Conservation (phyloP, 257 asterid genomes). For the Nemophila menziesii region DNA sequence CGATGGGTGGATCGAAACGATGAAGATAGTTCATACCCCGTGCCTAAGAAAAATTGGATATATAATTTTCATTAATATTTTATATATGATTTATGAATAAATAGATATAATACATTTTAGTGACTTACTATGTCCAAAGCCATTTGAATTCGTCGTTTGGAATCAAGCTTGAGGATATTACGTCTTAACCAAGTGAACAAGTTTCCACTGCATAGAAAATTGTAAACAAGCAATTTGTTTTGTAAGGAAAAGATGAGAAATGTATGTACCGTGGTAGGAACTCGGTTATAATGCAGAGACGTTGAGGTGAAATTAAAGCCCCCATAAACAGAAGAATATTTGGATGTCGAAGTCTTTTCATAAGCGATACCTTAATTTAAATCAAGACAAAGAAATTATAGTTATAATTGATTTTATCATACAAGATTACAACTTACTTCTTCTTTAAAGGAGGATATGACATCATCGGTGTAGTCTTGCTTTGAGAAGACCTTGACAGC, state of each 20-base stretch:
- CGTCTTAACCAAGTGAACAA: conserved; percentile 67
- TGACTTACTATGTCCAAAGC: conserved; percentile 88
- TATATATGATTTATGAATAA: no score
- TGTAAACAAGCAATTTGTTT: no score
- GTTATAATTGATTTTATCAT: no score
- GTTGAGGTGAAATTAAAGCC: conserved; percentile 83
- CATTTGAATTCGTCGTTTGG: conserved; percentile 80
- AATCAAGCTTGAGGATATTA: conserved; percentile 59
- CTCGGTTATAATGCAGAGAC: conserved; percentile 91
- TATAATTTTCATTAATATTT: no score
- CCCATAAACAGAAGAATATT: conserved; percentile 95
- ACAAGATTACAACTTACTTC: no score
- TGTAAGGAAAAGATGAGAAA: no score
- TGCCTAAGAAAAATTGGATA: no score
- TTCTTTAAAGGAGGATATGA: conserved; percentile 69
- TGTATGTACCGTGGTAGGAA: no score
- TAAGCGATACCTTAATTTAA: conserved; percentile 75
- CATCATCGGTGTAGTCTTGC: conserved; percentile 76
- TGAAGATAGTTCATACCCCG: conserved; percentile 97
- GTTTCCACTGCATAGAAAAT: conserved; percentile 64
- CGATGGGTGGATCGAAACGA: conserved; percentile 69
- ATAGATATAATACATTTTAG: no score
- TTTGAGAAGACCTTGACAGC: conserved; percentile 90
- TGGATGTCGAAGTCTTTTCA: conserved; percentile 91
- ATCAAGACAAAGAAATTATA: conserved; percentile 8